phyloP scores from a whole-genome alignment of 2,329 filamentous ascomycete genomes.

The Pestalotiopsis sp. region DNA sequence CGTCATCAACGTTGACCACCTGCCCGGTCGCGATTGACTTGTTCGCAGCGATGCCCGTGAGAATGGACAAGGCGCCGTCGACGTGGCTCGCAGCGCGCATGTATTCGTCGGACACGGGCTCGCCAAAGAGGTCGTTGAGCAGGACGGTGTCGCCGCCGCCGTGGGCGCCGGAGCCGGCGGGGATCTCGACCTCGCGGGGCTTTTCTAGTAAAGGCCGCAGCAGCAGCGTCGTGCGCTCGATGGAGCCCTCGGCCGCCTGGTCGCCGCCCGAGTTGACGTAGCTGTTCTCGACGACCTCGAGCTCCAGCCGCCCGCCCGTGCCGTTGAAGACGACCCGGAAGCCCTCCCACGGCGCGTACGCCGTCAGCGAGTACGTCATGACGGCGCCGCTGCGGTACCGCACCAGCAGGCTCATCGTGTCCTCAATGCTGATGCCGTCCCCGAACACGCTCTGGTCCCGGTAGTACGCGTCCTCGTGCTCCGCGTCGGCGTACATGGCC shows the following conservation, averaged over 20 bases:
- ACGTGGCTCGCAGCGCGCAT: slow-evolving; percentile 60
- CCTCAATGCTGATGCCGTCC: slow-evolving; percentile 66
- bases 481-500: slow-evolving; percentile 62
- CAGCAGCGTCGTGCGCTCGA: slow-evolving; percentile 51
- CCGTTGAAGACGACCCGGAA: slow-evolving; percentile 62
- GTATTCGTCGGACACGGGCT: slow-evolving; percentile 51
- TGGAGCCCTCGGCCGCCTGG: slow-evolving; percentile 54
- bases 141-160: slow-evolving; percentile 62
- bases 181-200: slow-evolving; percentile 56
- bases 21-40: slow-evolving; percentile 59
- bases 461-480: slow-evolving; percentile 65
- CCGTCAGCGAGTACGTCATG: slow-evolving; percentile 61
- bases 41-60: slow-evolving; percentile 64
- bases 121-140: slow-evolving; percentile 60
- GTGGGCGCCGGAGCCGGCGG: slow-evolving; percentile 56
- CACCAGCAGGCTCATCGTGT: slow-evolving; percentile 64
- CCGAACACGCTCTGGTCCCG: slow-evolving; percentile 65
- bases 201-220: slow-evolving; percentile 59
- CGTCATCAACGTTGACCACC: slow-evolving; percentile 58
- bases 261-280: slow-evolving; percentile 65
- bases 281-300: slow-evolving; percentile 64
- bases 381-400: slow-evolving; percentile 58
- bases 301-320: slow-evolving; percentile 59
- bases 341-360: slow-evolving; percentile 66
- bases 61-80: slow-evolving; percentile 60